Conservation (phyloP, 257 asterid genomes). For the Rhazya stricta region DNA sequence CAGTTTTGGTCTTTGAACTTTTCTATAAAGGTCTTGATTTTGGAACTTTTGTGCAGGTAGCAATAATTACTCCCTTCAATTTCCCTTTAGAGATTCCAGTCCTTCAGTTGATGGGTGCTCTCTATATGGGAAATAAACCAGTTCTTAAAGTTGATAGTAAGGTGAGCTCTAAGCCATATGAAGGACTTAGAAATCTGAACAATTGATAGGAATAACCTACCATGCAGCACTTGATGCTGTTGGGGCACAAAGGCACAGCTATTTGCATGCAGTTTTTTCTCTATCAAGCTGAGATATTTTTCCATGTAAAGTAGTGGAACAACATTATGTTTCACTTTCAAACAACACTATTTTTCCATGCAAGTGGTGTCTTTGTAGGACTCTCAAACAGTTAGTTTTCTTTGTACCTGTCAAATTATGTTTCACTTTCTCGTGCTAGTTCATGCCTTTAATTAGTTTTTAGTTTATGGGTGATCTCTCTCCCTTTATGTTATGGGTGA, state of each 20-base stretch:
- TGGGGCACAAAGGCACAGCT: background rate
- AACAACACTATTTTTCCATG: too few relatives aligned
- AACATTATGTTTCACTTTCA: background rate
- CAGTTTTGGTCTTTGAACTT: background rate
- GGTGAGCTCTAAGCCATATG: constrained; percentile 31
- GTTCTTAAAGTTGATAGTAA: constrained; percentile 94
- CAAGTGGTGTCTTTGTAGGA: too few relatives aligned
- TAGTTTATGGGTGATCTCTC: background rate
- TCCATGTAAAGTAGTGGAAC: background rate
- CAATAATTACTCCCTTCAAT: constrained; percentile 87
- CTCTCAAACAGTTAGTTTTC: too few relatives aligned
- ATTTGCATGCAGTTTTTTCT: background rate
- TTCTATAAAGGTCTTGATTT: constrained; percentile 1
- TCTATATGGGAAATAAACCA: constrained; percentile 98
- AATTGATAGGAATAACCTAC: background rate
- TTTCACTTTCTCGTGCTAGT: background rate
- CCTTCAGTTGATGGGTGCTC: constrained; percentile 98
- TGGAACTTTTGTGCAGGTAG: constrained; percentile 46
- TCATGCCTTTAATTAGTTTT: background rate
- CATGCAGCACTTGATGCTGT: background rate
- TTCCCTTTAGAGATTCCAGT: constrained; percentile 94
- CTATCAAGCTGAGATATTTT: background rate
- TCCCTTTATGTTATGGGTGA: background rate
- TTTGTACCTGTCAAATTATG: background rate
- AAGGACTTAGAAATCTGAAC: background rate